These are phyloP conservation scores for Fusarium fujikuroi DNA, from an alignment of 2,329 filamentous ascomycete species.

Conservation along the genomic window DNA sequence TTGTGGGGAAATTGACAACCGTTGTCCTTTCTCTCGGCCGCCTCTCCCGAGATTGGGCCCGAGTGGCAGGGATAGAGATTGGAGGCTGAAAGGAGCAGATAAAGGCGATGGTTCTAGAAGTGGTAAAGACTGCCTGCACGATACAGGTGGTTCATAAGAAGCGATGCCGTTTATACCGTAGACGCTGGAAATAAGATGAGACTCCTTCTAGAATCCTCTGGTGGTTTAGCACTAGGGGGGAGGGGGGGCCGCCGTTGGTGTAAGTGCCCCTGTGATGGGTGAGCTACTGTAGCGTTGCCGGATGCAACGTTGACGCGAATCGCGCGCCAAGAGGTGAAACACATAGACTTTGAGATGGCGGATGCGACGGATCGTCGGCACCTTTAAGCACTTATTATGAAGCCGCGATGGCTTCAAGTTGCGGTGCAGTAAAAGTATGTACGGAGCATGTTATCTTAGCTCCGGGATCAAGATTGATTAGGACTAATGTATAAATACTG, in stretches of 20 bases:
- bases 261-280: neutral
- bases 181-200: slow-evolving; percentile 3
- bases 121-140: slow-evolving; percentile 28
- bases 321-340: slow-evolving; percentile 1
- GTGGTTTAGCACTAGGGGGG: slow-evolving; percentile 5
- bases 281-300: slow-evolving; percentile 13
- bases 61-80: slow-evolving; percentile 26
- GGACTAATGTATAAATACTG: neutral
- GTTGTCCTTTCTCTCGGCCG: slow-evolving; percentile 18
- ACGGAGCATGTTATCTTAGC: neutral
- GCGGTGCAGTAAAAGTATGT: neutral
- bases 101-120: slow-evolving; percentile 14
- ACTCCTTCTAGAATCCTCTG: slow-evolving; percentile 22
- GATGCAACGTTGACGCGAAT: slow-evolving; percentile 19
- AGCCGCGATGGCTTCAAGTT: slow-evolving; percentile 17
- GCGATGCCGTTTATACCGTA: neutral
- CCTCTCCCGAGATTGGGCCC: slow-evolving; percentile 39
- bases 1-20: slow-evolving; percentile 33
- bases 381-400: slow-evolving; percentile 3
- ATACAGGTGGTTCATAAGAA: slow-evolving; percentile 26
- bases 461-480: neutral
- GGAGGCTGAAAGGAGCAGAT: slow-evolving; percentile 11
- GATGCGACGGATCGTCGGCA: slow-evolving; percentile 23
- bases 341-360: slow-evolving; percentile 7
- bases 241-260: neutral